Evolutionary conservation across 805 yeast genomes (phyloP).

Genomic region (Soucietia sequanensis): DNA sequence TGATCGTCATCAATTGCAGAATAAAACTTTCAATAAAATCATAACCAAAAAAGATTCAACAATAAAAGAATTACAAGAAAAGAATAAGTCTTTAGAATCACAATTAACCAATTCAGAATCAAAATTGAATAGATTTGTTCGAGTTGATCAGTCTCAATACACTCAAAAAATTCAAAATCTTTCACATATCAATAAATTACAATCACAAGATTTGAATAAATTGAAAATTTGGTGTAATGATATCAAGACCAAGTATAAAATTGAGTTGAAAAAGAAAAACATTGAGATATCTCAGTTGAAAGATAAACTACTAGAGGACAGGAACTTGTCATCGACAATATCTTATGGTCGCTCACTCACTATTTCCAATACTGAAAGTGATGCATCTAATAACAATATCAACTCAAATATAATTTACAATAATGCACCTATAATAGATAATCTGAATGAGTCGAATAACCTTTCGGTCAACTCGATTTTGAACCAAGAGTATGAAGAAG

Average conservation of each 20-base stretch:
- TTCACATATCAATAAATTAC: conserved; percentile 19
- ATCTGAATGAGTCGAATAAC: conserved; percentile 10
- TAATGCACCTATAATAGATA: conserved; percentile 32
- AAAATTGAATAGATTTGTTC: conserved; percentile 11
- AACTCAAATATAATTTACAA: conserved; percentile 27
- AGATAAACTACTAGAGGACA: conserved; percentile 31
- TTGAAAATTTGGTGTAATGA: conserved; percentile 29
- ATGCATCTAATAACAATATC: conserved; percentile 5
- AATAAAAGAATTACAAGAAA: conserved; percentile 21
- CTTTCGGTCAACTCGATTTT: conserved; percentile 13
- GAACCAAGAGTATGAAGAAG: conserved; percentile 28
- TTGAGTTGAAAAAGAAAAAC: conserved; percentile 33
- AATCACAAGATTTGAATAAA: conserved; percentile 26
- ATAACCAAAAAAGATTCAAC: conserved; percentile 27
- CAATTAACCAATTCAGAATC: conserved; percentile 15
- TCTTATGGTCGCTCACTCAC: conserved; percentile 25
- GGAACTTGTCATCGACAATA: conserved; percentile 26
- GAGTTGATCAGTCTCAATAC: conserved; percentile 17
- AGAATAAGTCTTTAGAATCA: conserved; percentile 20
- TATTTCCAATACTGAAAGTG: conserved; percentile 3
- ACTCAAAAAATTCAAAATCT: conserved; percentile 15
- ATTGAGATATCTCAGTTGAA: conserved; percentile 32
- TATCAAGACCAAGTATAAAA: conserved; percentile 30
- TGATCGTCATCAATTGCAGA: conserved; percentile 33
- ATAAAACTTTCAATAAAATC: conserved; percentile 26